phyloP scores from a whole-genome alignment of 2,329 filamentous ascomycete genomes.

The Penicillium oxalicum region DNA sequence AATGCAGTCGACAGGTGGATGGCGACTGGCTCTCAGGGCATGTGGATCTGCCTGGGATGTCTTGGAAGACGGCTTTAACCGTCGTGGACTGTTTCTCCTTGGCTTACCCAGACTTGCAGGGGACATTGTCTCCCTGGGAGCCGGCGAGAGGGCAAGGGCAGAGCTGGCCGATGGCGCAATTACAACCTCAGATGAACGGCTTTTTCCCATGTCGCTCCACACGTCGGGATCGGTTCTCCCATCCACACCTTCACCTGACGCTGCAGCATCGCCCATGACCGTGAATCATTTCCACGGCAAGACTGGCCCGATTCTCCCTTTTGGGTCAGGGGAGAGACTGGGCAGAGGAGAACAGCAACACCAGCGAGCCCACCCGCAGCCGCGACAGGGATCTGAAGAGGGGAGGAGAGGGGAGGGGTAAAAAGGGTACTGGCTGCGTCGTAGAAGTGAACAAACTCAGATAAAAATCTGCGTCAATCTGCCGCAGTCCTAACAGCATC shows the following conservation, averaged over 20 bases:
- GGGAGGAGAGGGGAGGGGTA: constrained; percentile 2
- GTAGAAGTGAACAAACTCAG: not conserved
- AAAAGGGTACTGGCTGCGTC: no score
- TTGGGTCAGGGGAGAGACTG: no score
- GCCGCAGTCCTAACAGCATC: constrained; percentile 10
- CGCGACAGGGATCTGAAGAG: constrained; percentile 20
- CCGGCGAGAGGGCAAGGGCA: no score
- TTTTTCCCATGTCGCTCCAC: no score
- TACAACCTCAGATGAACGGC: no score
- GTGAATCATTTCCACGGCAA: not conserved
- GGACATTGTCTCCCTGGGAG: no score
- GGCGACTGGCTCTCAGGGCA: no score
- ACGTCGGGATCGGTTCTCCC: not conserved
- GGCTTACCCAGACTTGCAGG: no score
- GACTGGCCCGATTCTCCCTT: no score
- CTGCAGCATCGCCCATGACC: not conserved
- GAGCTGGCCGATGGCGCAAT: no score
- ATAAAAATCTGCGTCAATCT: constrained; percentile 15
- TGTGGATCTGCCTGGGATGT: no score
- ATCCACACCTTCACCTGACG: not conserved
- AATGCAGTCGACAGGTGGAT: not conserved
- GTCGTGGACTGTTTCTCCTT: not conserved
- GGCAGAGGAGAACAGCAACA: not conserved
- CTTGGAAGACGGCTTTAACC: no score
- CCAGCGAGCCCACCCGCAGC: not conserved